These are phyloP conservation scores for Pseudopithomyces chartarum DNA, from an alignment of 2,329 filamentous ascomycete species.

Conservation along the genomic window DNA sequence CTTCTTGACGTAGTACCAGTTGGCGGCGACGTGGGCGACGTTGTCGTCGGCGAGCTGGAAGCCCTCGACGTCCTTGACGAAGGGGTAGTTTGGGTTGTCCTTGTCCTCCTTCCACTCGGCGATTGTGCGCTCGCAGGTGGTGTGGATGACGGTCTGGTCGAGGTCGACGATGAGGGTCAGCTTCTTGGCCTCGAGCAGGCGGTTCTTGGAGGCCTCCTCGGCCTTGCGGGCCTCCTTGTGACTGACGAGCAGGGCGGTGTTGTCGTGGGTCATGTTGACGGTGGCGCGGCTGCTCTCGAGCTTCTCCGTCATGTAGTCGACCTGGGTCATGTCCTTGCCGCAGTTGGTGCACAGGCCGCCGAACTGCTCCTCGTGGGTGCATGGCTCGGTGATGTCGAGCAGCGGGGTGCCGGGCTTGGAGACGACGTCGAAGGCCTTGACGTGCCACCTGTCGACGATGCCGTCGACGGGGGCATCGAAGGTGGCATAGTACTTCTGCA, in stretches of 20 bases:
- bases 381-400: slow-evolving; percentile 86
- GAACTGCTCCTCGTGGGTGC: slow-evolving; percentile 88
- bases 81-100: slow-evolving; percentile 86
- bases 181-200: slow-evolving; percentile 79
- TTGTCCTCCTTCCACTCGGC: slow-evolving; percentile 93
- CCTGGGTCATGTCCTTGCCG: slow-evolving; percentile 93
- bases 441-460: slow-evolving; percentile 74
- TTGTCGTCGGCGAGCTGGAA: slow-evolving; percentile 88
- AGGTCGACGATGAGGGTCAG: slow-evolving; percentile 94
- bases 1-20: slow-evolving; percentile 97
- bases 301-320: slow-evolving; percentile 80
- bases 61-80: slow-evolving; percentile 83
- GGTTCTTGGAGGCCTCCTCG: slow-evolving; percentile 84
- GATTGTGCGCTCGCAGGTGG: slow-evolving; percentile 94
- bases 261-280: slow-evolving; percentile 94
- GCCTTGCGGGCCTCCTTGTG: slow-evolving; percentile 77
- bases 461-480: slow-evolving; percentile 88
- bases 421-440: slow-evolving; percentile 69
- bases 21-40: slow-evolving; percentile 40
- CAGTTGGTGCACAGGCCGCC: slow-evolving; percentile 89
- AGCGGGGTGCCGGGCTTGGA: slow-evolving; percentile 56
- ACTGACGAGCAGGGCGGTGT: slow-evolving; percentile 84
- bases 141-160: slow-evolving; percentile 98
- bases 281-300: slow-evolving; percentile 83
- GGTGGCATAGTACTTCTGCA: slow-evolving; percentile 73